Conservation (phyloP, 495 filamentous ascomycete species). For the Penicillium silybi region DNA sequence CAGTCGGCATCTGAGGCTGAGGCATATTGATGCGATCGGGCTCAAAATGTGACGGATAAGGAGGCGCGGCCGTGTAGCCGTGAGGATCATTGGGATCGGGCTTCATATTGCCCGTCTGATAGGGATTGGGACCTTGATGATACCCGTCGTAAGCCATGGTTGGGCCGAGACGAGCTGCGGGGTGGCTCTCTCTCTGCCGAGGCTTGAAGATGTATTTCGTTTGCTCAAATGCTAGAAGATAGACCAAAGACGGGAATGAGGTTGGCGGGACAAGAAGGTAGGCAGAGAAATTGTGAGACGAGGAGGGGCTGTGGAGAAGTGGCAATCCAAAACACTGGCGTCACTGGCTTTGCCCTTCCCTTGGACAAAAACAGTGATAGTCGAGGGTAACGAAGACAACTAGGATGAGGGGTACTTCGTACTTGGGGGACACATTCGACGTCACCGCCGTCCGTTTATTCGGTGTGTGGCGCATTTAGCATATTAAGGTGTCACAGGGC, state of each 20-base stretch:
- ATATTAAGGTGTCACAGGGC: slow-evolving; percentile 14
- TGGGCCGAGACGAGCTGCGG: background rate
- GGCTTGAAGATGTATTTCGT: background rate
- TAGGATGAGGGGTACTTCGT: no score
- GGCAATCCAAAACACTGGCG: slow-evolving; percentile 19
- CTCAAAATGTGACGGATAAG: slow-evolving; percentile 34
- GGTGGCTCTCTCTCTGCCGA: background rate
- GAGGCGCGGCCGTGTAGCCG: slow-evolving; percentile 22
- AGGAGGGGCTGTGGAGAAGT: slow-evolving; percentile 15
- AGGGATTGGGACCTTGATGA: slow-evolving; percentile 21
- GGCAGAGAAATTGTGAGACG: slow-evolving; percentile 16
- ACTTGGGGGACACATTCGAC: slow-evolving; percentile 2
- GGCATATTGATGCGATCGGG: slow-evolving; percentile 40
- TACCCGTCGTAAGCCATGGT: slow-evolving; percentile 43
- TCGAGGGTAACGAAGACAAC: background rate
- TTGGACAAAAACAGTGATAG: background rate
- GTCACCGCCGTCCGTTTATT: slow-evolving; percentile 2
- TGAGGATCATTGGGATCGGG: slow-evolving; percentile 20
- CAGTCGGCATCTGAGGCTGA: slow-evolving; percentile 31
- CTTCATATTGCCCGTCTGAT: slow-evolving; percentile 26
- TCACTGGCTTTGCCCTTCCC: background rate
- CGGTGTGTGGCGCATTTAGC: slow-evolving; percentile 17
- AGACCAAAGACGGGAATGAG: background rate
- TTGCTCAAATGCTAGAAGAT: background rate
- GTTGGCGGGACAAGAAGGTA: background rate